Conservation (phyloP, 768 basidiomycete species). For the Hemileccinum impolitum region DNA sequence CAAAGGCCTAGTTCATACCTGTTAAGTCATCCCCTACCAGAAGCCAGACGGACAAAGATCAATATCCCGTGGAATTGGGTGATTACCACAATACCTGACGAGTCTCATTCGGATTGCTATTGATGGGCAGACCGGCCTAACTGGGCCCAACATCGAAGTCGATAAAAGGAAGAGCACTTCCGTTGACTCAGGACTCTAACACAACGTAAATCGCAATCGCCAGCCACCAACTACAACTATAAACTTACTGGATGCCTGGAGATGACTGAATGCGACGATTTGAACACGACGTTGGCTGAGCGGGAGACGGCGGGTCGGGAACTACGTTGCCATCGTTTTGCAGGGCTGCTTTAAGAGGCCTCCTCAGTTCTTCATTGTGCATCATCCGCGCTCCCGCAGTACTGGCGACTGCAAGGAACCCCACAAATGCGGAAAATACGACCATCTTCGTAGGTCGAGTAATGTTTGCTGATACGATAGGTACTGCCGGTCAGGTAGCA, state of each 20-base stretch:
- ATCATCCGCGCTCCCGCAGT: background rate
- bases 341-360: background rate
- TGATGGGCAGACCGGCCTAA: constrained; percentile 76
- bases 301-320: constrained; percentile 1
- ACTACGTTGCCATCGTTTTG: constrained; percentile 34
- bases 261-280: constrained; percentile 70
- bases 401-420: background rate
- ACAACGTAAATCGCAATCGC: background rate
- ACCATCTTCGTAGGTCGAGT: background rate
- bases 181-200: constrained; percentile 71
- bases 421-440: background rate
- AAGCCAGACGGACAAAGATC: constrained; percentile 43
- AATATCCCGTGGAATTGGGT: background rate
- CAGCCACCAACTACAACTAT: background rate
- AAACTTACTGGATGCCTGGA: constrained; percentile 53
- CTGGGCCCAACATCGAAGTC: constrained; percentile 73
- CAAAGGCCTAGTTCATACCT: background rate
- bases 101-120: constrained; percentile 54
- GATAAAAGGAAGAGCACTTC: constrained; percentile 60
- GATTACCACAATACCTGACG: constrained; percentile 45
- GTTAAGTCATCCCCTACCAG: constrained; percentile 41
- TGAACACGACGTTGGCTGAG: constrained; percentile 29
- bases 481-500: no score
- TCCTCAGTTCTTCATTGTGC: background rate
- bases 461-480: no score